These are phyloP conservation scores for Chytriomyces hyalinus DNA, from an alignment of 192 early-diverging fungal species.

Conservation along the genomic window DNA sequence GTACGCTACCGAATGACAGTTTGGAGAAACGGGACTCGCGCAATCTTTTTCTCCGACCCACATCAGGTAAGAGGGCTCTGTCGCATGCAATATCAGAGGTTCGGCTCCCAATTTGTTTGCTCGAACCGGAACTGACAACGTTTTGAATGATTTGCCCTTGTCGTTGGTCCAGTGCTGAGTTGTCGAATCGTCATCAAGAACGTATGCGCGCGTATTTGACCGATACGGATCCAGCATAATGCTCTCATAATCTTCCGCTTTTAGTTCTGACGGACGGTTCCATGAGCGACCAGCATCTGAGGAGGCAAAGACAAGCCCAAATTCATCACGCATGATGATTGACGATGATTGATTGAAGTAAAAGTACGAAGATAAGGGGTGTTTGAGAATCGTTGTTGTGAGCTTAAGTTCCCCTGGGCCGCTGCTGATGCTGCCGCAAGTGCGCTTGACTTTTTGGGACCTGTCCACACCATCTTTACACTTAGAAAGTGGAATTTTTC, in stretches of 20 bases:
- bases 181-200: constrained; percentile 28
- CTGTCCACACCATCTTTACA: constrained; percentile 80
- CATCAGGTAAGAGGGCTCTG: constrained; percentile 81
- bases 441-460: constrained; percentile 63
- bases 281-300: constrained; percentile 44
- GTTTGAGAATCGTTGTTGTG: constrained; percentile 25
- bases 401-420: constrained; percentile 34
- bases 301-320: constrained; percentile 27
- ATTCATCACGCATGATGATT: constrained; percentile 38
- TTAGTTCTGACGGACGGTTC: constrained; percentile 33
- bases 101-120: constrained; percentile 24
- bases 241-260: constrained; percentile 25
- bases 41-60: constrained; percentile 50
- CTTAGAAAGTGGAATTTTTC: constrained; percentile 71
- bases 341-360: constrained; percentile 49
- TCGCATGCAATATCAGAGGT: constrained; percentile 59
- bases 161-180: constrained; percentile 35
- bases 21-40: constrained; percentile 36
- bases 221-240: constrained; percentile 44
- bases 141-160: constrained; percentile 30
- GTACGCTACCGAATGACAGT: constrained; percentile 73
- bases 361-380: constrained; percentile 41
- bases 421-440: constrained; percentile 63
- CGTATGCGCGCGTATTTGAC: constrained; percentile 35
- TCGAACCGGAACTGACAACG: constrained; percentile 22